Base-by-base conservation (phyloP, 805 yeast genomes). In the Ogataea paradorogensis region DNA sequence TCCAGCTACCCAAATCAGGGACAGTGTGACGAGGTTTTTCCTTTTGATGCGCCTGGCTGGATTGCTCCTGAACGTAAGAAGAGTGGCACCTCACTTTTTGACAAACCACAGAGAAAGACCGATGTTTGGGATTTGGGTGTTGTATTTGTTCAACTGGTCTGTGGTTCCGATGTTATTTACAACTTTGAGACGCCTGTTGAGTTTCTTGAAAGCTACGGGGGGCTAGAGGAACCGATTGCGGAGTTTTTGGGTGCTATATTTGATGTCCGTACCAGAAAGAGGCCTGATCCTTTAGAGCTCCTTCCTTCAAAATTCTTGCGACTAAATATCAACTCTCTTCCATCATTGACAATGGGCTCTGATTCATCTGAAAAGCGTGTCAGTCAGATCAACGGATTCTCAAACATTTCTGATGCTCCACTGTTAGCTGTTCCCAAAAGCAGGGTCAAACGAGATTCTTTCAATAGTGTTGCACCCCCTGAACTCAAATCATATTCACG, bases 61-160 rank as follows among this genome's bases (percentile, higher is more conserved):
- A 65, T 61, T 9, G 95, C 97, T 0, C 97, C 98, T 0, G 97
- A 90, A 58, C 48, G 81, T 43, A 59, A 52, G 26, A 51, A 53
- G 33, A 52, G 51, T 9, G 55, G 47, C 23, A 28, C 40, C 1
- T 33, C 48, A 1, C 58, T 54, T 11, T 63, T 57, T 35, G 53
- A 61, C 25, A 76, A 71, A 41, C 82, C 84, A 10, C 82, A 82
- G 42, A 68, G 89, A 26, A 85, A 88, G 59, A 81, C 96, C 0
- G 99, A 93, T 65, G 83, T 93, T 8, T 93, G 98, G 98, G 85
- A 85, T 55, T 63, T 89, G 27, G 99, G 97, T 7, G 86, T 86
- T 0, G 59, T 84, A 6, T 82, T 91, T 49, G 70, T 80, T 13
- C 79, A 84, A 47, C 66, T 82, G 58, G 69, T 86, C 4, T 67